These are phyloP conservation scores for Boletus rubescentipes DNA, from an alignment of 768 basidiomycete species.

Conservation along the genomic window DNA sequence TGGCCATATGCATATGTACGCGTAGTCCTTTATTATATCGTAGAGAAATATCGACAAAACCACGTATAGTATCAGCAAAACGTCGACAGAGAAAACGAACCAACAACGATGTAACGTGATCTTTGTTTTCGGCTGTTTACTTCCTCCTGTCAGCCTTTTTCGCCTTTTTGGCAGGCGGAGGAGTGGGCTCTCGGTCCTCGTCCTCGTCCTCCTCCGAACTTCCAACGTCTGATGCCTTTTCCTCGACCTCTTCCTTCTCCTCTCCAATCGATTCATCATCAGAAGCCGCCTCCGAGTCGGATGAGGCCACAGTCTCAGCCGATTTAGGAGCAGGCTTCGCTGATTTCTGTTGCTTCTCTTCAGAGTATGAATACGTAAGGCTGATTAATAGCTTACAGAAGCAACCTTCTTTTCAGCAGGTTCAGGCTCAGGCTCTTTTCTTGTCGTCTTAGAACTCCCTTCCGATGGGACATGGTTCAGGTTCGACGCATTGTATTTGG, in stretches of 20 bases:
- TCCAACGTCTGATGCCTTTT: conserved; percentile 23
- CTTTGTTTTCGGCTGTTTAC: conserved; percentile 11
- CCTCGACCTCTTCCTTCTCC: conserved; percentile 20
- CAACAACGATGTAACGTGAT: conserved; percentile 8
- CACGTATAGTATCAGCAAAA: conserved; percentile 25
- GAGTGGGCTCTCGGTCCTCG: conserved; percentile 28
- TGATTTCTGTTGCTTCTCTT: conserved; percentile 24
- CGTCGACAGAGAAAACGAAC: conserved; percentile 1
- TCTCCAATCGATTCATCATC: conserved; percentile 25
- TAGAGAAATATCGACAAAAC: conserved; percentile 30
- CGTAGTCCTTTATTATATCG: conserved; percentile 18
- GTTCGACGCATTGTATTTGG: conserved; percentile 59
- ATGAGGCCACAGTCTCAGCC: conserved; percentile 24
- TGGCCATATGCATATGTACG: not conserved
- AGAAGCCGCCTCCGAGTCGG: conserved; percentile 32
- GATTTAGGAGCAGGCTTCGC: conserved; percentile 25
- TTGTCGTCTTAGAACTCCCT: conserved; percentile 37
- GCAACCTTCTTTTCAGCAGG: conserved; percentile 25
- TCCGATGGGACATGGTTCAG: conserved; percentile 49
- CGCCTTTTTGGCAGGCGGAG: conserved; percentile 31
- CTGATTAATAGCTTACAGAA: conserved; percentile 18
- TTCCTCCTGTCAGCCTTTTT: conserved; percentile 30
- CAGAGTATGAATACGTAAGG: conserved; percentile 14
- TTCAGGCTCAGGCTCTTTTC: conserved; percentile 29
- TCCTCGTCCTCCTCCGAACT: conserved; percentile 25